Conservation (phyloP, 2,329 filamentous ascomycete species). For the Trichoderma aggressivum region DNA sequence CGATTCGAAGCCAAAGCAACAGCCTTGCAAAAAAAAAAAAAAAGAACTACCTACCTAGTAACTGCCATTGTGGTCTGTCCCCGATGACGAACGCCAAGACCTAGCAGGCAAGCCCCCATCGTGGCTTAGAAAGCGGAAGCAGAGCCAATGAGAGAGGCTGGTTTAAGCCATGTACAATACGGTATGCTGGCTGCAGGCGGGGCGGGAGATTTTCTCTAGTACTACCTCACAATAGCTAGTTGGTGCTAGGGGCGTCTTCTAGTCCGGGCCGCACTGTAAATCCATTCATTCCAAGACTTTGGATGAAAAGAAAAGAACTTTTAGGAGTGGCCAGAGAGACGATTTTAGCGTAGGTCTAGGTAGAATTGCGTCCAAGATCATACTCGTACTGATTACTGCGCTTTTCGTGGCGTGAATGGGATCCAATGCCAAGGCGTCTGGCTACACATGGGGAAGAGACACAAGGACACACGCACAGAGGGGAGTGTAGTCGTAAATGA, state of each 20-base stretch:
- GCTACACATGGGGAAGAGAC: background rate
- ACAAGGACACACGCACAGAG: background rate
- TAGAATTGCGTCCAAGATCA: background rate
- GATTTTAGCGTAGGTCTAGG: background rate
- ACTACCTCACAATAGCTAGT: background rate
- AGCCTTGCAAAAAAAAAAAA: background rate
- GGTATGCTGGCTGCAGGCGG: conserved; percentile 1
- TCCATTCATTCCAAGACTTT: background rate
- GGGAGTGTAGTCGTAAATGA: background rate
- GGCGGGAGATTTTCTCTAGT: conserved; percentile 9
- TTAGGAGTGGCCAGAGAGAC: background rate
- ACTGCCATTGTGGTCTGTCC: background rate
- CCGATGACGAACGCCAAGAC: conserved; percentile 14
- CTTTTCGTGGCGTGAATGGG: background rate
- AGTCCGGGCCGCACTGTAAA: background rate
- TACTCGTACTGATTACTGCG: background rate
- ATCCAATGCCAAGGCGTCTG: background rate
- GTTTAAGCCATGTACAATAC: background rate
- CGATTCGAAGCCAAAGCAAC: background rate
- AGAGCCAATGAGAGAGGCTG: background rate
- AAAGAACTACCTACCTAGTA: too few species aligned
- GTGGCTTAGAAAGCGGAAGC: background rate
- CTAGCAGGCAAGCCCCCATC: background rate
- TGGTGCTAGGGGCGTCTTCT: background rate
- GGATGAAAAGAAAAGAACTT: conserved; percentile 2